A percentile compares a stretch with the other conserved stretches of the same genome.
These are phyloP conservation scores for Gypsophila paniculata DNA, from an alignment of 179 eudicot species.

Conservation along the genomic window DNA sequence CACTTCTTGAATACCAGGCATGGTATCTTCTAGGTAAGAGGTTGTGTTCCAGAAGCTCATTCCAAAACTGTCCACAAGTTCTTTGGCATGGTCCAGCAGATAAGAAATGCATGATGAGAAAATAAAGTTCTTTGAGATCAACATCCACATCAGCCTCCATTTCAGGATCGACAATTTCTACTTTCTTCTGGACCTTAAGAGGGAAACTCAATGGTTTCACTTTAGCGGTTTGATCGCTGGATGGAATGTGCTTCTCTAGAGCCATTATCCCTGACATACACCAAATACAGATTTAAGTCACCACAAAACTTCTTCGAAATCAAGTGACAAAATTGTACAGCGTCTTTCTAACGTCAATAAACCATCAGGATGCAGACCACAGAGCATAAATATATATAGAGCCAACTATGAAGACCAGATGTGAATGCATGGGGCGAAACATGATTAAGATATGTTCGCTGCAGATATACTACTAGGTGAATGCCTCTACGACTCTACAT, in stretches of 20 bases:
- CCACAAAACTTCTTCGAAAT: not conserved
- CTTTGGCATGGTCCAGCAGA: conserved; percentile 92
- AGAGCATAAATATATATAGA: not conserved
- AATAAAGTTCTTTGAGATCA: conserved; percentile 79
- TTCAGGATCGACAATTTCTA: conserved; percentile 35
- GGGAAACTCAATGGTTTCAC: conserved; percentile 58
- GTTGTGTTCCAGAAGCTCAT: conserved; percentile 92
- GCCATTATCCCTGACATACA: conserved; percentile 60
- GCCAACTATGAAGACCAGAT: not conserved
- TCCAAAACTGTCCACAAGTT: conserved; percentile 95
- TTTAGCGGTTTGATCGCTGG: conserved; percentile 38
- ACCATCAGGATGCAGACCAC: not conserved
- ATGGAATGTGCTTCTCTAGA: conserved; percentile 55
- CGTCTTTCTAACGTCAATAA: not conserved
- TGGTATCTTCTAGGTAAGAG: conserved; percentile 93
- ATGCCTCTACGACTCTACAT: not conserved
- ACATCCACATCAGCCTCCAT: conserved; percentile 58
- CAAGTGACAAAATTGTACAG: not conserved
- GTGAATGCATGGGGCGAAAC: not conserved
- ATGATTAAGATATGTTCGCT: too few species aligned
- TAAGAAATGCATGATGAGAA: conserved; percentile 90
- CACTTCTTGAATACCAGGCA: conserved; percentile 89
- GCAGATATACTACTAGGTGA: too few species aligned
- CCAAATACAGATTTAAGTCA: conserved; percentile 22
- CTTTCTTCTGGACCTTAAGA: conserved; percentile 47